Conservation (phyloP, 495 filamentous ascomycete species). For the Aspergillus haitiensis region DNA sequence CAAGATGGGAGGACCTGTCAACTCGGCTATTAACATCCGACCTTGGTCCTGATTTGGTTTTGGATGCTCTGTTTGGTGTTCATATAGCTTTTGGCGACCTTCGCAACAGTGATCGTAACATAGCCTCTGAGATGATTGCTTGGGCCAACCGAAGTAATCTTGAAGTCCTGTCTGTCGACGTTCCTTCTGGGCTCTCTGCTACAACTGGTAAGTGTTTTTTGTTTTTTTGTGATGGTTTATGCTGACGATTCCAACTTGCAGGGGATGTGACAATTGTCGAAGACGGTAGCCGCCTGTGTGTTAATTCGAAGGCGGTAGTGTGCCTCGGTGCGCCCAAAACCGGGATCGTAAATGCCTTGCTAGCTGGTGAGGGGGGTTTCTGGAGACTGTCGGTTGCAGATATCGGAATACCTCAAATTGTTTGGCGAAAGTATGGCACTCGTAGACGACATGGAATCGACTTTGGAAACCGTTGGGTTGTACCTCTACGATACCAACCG, state of each 20-base stretch:
- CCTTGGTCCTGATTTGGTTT: slow-evolving; percentile 70
- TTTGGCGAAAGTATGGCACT: slow-evolving; percentile 85
- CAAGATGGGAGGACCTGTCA: slow-evolving; percentile 54
- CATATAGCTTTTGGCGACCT: slow-evolving; percentile 83
- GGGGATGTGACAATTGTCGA: slow-evolving; percentile 59
- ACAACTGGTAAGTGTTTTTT: slow-evolving; percentile 60
- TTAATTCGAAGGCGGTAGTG: slow-evolving; percentile 74
- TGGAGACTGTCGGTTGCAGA: slow-evolving; percentile 84
- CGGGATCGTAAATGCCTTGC: slow-evolving; percentile 71
- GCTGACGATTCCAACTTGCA: slow-evolving; percentile 25
- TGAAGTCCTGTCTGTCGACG: slow-evolving; percentile 76
- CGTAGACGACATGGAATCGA: slow-evolving; percentile 76
- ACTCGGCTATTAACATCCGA: slow-evolving; percentile 56
- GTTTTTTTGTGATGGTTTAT: slow-evolving; percentile 21
- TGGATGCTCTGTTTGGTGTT: slow-evolving; percentile 85
- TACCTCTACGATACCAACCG: slow-evolving; percentile 47
- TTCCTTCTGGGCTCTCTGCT: slow-evolving; percentile 84
- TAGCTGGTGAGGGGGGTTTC: slow-evolving; percentile 52
- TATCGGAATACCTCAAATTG: slow-evolving; percentile 75
- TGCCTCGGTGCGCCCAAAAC: slow-evolving; percentile 81
- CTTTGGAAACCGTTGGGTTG: slow-evolving; percentile 83
- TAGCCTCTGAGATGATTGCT: slow-evolving; percentile 77
- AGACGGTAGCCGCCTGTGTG: slow-evolving; percentile 63
- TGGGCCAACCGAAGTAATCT: slow-evolving; percentile 85
- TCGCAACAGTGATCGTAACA: slow-evolving; percentile 74